Conservation (phyloP, 2,329 filamentous ascomycete species). For the Colletotrichum sp. region DNA sequence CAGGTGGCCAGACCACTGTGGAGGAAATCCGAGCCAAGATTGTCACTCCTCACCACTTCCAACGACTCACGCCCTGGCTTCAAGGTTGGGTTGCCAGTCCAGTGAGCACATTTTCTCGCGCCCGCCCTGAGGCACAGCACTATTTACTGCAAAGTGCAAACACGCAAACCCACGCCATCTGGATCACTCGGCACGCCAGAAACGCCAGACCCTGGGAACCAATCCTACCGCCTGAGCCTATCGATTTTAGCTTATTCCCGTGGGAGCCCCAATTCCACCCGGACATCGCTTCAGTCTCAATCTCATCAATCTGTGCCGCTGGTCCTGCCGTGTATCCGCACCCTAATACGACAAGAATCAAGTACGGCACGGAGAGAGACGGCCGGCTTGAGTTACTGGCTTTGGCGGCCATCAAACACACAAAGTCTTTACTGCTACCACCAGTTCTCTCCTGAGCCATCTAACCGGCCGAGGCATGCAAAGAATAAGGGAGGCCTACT, state of each 20-base stretch:
- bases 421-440: background rate
- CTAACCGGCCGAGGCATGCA: background rate
- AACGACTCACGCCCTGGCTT: background rate
- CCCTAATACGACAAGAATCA: background rate
- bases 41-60: background rate
- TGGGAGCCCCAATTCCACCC: background rate
- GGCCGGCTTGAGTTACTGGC: background rate
- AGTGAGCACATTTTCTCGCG: background rate
- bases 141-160: background rate
- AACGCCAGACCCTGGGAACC: background rate
- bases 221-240: conserved; percentile 2
- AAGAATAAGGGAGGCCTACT: background rate
- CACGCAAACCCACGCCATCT: conserved; percentile 1
- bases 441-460: background rate
- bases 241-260: conserved; percentile 9
- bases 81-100: background rate
- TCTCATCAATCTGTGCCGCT: background rate
- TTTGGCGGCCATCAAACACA: background rate
- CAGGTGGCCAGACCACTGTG: background rate
- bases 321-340: conserved; percentile 7
- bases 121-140: background rate
- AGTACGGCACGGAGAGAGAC: background rate
- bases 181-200: conserved; percentile 14
- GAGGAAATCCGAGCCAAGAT: conserved; percentile 6
- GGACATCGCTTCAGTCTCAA: background rate